Evolutionary conservation across 2,329 filamentous ascomycete species (phyloP).

Genomic region (Calonectria pteridis): DNA sequence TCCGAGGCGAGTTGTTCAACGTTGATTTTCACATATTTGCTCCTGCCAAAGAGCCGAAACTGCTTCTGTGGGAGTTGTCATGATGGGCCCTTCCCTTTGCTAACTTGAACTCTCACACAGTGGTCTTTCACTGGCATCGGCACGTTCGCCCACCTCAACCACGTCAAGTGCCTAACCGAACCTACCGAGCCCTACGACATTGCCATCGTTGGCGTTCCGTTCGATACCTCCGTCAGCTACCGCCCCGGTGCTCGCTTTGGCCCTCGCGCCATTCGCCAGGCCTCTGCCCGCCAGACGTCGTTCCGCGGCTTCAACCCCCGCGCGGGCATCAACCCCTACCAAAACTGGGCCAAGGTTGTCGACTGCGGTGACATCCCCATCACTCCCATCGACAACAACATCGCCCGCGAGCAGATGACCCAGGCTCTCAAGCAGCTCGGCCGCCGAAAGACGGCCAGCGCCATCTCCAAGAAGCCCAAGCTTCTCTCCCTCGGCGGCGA

Average conservation of each 20-base stretch:
- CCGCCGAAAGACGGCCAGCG: constrained; percentile 52
- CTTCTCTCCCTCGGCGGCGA: constrained; percentile 80
- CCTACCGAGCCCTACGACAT: constrained; percentile 76
- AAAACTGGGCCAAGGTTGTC: constrained; percentile 83
- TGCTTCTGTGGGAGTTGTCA: background rate
- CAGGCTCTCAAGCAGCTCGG: constrained; percentile 81
- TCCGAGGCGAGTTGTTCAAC: constrained; percentile 59
- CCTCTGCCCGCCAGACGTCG: constrained; percentile 82
- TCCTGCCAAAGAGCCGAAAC: background rate
- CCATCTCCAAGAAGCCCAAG: constrained; percentile 59
- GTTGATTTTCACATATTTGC: background rate
- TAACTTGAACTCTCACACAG: constrained; percentile 37
- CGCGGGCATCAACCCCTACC: constrained; percentile 85
- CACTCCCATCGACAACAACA: constrained; percentile 85
- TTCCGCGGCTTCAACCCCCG: constrained; percentile 85
- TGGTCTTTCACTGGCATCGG: constrained; percentile 77
- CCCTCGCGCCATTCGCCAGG: constrained; percentile 87
- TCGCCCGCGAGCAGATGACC: constrained; percentile 87
- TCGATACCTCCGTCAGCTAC: constrained; percentile 80
- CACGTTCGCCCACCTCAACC: constrained; percentile 78
- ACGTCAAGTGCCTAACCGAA: constrained; percentile 77
- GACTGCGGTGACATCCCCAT: constrained; percentile 94
- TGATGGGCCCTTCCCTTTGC: background rate
- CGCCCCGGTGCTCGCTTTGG: constrained; percentile 79
- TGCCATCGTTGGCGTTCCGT: constrained; percentile 78